These are phyloP conservation scores for Cercospora beticola DNA, from an alignment of 2,329 filamentous ascomycete genomes.

Conservation along the genomic window DNA sequence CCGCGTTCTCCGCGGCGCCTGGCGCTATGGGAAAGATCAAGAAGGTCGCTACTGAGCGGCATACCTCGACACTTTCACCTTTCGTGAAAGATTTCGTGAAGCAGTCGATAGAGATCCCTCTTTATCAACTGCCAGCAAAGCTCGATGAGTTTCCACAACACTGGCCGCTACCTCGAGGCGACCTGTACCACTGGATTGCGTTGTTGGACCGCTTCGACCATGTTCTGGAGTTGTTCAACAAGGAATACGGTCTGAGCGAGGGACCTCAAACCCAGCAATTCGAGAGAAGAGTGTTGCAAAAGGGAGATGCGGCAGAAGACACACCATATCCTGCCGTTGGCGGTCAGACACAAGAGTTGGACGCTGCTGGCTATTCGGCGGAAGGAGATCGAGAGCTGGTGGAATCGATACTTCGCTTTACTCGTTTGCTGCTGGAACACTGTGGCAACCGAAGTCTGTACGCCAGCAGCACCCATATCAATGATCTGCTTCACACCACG, in stretches of 20 bases:
- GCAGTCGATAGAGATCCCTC: slow-evolving; percentile 64
- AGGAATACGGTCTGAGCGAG: slow-evolving; percentile 73
- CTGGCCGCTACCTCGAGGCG: slow-evolving; percentile 95
- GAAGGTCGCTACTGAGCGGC: slow-evolving; percentile 55
- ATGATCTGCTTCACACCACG: slow-evolving; percentile 84
- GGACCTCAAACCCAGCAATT: slow-evolving; percentile 82
- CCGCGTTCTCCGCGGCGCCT: slow-evolving; percentile 29
- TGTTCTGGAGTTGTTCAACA: slow-evolving; percentile 78
- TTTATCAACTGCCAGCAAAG: slow-evolving; percentile 74
- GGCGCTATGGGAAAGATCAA: slow-evolving; percentile 55
- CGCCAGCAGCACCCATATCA: slow-evolving; percentile 85
- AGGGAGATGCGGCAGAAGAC: slow-evolving; percentile 54
- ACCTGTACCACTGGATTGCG: slow-evolving; percentile 97
- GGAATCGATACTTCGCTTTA: slow-evolving; percentile 79
- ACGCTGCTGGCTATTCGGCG: slow-evolving; percentile 57
- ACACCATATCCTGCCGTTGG: slow-evolving; percentile 28
- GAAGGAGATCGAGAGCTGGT: slow-evolving; percentile 81
- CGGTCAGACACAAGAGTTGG: slow-evolving; percentile 34
- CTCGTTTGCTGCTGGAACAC: slow-evolving; percentile 82
- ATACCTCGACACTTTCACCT: slow-evolving; percentile 67
- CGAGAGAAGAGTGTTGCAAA: slow-evolving; percentile 62
- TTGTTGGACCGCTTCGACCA: slow-evolving; percentile 90
- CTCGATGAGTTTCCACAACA: slow-evolving; percentile 78
- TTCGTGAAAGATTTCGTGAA: slow-evolving; percentile 81
- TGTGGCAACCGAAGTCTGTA: slow-evolving; percentile 97